Base-by-base conservation (phyloP, 1,284 basidiomycete genomes). In the Malassezia furfur region DNA sequence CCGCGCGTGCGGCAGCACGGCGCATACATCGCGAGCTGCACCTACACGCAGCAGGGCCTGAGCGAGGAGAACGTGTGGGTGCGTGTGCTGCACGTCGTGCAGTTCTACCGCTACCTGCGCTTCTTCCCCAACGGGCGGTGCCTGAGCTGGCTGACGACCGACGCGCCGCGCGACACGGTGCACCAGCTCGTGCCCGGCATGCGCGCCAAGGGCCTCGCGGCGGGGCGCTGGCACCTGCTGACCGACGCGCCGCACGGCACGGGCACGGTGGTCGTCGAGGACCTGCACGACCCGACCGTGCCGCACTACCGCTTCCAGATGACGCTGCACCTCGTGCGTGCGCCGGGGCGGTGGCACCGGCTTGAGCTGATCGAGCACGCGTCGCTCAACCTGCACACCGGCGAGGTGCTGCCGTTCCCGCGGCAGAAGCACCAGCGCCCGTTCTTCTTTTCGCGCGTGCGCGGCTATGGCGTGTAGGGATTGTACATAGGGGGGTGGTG, bases 41-140 rank as follows among this genome's bases (percentile, higher is more conserved):
- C 66, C 47, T 74, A 73, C 46, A 67, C 65, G 5, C 63, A 69
- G 45, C 65, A 63, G 3, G 72, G 70, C 21, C 51, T 67, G 38
- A 56, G 55, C 4, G 67, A 66, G 28, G 69, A 74, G 38, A 64
- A 61, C 31, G 63, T 64, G 3, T 74, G 72, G 72, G 62, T 74
- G 38, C 60, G 61, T 19, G 72, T 73, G 21, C 54, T 73, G 32
- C 72, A 73, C 58, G 60, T 66, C 12, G 70, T 74, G 38, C 64
- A 72, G 38, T 90, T 89, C 75, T 86, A 88, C 66, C 84, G 88
- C 38, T 78, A 76, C 66, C 85, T 90, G 37, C 86, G 91, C 9
- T 94, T 96, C 78, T 85, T 87, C 60, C 84, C 88, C 0, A 84
- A 89, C 64, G 91, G 91, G 1, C 81, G 82, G 64, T 88, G 91